A percentile compares a stretch with the other conserved stretches of the same genome.
Conservation (phyloP, 345 rosid genomes). For the Sonneratia alba region DNA sequence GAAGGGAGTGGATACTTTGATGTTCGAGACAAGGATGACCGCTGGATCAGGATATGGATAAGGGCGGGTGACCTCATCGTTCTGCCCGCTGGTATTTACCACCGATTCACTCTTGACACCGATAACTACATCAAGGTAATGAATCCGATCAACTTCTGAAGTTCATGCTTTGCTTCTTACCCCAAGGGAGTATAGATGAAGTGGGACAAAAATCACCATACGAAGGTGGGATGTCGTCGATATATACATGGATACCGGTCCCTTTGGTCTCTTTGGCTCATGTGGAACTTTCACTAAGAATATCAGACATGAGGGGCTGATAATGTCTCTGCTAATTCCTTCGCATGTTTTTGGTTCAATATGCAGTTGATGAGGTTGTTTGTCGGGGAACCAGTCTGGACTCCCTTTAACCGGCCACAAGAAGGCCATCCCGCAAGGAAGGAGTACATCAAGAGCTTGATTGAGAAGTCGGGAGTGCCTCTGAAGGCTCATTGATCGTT, state of each 20-base stretch:
- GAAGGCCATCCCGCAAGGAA: constrained; percentile 75
- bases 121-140: constrained; percentile 62
- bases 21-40: constrained; percentile 65
- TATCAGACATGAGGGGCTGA: neutral
- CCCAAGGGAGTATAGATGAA: no score
- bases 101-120: constrained; percentile 80
- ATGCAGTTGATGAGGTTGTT: constrained; percentile 79
- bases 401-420: constrained; percentile 71
- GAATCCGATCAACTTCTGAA: neutral
- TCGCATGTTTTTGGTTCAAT: neutral
- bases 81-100: constrained; percentile 80
- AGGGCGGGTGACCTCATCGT: constrained; percentile 71
- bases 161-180: neutral
- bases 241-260: no score
- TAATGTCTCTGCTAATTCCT: neutral
- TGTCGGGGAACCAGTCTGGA: constrained; percentile 84
- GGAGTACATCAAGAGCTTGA: constrained; percentile 38
- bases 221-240: no score
- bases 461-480: constrained; percentile 27
- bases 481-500: constrained; percentile 29
- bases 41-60: constrained; percentile 73
- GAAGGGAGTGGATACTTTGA: constrained; percentile 85
- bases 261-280: no score
- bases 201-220: no score
- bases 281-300: no score